Conservation (phyloP, 2,329 filamentous ascomycete species). For the Passalora sequoiae region DNA sequence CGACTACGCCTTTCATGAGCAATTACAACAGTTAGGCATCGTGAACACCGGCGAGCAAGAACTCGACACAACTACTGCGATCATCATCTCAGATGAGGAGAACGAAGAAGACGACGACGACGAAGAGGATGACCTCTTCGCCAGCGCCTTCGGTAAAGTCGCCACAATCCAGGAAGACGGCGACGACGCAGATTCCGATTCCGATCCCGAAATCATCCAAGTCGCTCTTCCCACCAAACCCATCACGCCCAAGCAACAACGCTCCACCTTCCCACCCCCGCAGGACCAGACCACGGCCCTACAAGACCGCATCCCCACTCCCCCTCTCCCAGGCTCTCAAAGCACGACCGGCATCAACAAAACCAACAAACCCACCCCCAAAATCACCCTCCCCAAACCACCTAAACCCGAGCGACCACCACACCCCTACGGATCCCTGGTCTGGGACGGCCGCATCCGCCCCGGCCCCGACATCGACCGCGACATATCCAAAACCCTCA, state of each 20-base stretch:
- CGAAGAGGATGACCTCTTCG: slow-evolving; percentile 11
- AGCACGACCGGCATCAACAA: slow-evolving; percentile 7
- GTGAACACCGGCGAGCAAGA: slow-evolving; percentile 3
- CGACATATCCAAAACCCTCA: slow-evolving; percentile 18
- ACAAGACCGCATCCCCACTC: background rate
- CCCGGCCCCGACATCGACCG: slow-evolving; percentile 16
- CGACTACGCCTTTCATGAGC: too few species aligned
- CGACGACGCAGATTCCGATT: slow-evolving; percentile 6
- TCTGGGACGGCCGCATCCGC: slow-evolving; percentile 6
- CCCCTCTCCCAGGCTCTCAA: background rate
- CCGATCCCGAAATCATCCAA: slow-evolving; percentile 1
- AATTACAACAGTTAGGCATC: too few species aligned
- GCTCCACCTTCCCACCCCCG: slow-evolving; percentile 9
- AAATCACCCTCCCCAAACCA: too few species aligned
- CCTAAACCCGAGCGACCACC: background rate
- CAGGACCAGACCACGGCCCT: background rate
- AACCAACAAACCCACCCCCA: too few species aligned
- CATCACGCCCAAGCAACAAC: slow-evolving; percentile 8
- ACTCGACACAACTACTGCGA: background rate
- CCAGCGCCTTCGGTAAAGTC: slow-evolving; percentile 7
- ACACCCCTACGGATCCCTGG: background rate
- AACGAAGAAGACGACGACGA: too few species aligned
- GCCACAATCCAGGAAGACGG: background rate
- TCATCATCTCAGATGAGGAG: too few species aligned
- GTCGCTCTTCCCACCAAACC: background rate